These are phyloP conservation scores for Pythium diclinum DNA, from an alignment of 352 stramenopile genomes.

Conservation along the genomic window DNA sequence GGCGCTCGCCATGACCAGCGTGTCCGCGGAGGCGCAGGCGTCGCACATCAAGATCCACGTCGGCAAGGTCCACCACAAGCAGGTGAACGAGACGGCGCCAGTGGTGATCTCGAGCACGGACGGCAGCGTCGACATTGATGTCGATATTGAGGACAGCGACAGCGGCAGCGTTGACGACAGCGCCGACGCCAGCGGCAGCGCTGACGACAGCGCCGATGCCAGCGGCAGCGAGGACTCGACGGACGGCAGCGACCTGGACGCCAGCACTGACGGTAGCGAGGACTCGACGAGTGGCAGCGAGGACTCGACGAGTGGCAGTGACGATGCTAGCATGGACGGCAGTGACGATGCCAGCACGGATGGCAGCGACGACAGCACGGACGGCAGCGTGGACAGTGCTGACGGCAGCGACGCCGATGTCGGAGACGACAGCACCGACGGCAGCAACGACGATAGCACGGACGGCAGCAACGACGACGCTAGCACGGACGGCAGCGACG, in stretches of 20 bases:
- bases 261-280: conserved; percentile 22
- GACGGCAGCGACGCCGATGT: conserved; percentile 7
- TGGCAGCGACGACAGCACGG: neutral
- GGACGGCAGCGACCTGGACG: conserved; percentile 24
- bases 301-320: neutral
- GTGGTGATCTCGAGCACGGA: conserved; percentile 9
- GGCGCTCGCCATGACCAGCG: conserved; percentile 15
- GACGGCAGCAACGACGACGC: neutral
- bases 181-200: neutral
- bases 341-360: neutral
- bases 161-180: neutral
- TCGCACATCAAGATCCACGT: conserved; percentile 19
- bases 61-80: conserved; percentile 12
- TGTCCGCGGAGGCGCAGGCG: neutral
- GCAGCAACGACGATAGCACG: neutral
- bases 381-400: conserved; percentile 2
- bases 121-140: conserved; percentile 9
- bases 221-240: conserved; percentile 31
- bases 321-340: neutral
- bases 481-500: conserved; percentile 9
- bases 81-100: neutral
- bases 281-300: conserved; percentile 1
- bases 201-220: conserved; percentile 19
- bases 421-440: neutral
- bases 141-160: neutral